Evolutionary conservation across 2,329 filamentous ascomycete genomes (phyloP).

Genomic region (Periconia digitata): DNA sequence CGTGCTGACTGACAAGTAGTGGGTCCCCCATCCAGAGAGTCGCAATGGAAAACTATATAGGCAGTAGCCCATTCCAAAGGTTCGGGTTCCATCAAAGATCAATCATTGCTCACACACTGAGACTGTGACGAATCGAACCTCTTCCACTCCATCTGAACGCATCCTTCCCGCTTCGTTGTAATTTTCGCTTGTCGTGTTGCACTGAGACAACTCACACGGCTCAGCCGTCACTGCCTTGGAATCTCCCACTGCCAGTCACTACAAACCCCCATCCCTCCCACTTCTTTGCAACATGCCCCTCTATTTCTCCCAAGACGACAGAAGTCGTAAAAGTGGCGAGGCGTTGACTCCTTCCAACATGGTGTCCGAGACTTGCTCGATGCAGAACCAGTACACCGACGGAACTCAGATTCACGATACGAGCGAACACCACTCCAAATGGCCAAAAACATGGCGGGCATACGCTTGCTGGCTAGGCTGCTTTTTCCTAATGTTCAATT

Average conservation of each 20-base stretch:
- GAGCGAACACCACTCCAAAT: constrained; percentile 37
- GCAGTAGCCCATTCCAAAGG: too few species aligned
- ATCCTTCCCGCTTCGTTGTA: too few species aligned
- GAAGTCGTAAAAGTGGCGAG: constrained; percentile 21
- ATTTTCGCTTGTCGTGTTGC: too few species aligned
- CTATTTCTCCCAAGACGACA: constrained; percentile 16
- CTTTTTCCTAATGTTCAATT: constrained; percentile 56
- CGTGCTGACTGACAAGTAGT: constrained; percentile 32
- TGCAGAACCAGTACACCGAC: constrained; percentile 18
- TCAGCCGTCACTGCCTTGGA: constrained; percentile 9
- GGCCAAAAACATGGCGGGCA: constrained; percentile 50
- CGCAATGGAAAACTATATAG: too few species aligned
- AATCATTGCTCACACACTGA: too few species aligned
- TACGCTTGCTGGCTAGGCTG: constrained; percentile 50
- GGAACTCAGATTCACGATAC: constrained; percentile 13
- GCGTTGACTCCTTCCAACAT: constrained; percentile 23
- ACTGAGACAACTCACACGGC: too few species aligned
- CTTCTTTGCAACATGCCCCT: constrained; percentile 13
- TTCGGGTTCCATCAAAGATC: too few species aligned
- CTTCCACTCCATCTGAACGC: too few species aligned
- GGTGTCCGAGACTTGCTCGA: constrained; percentile 25
- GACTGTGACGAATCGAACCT: too few species aligned
- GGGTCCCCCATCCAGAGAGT: constrained; percentile 15
- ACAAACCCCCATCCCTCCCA: not conserved
- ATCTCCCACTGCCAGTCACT: not conserved